phyloP scores from a whole-genome alignment of 2,329 filamentous ascomycete species.

The Hymenoscyphus repandus region DNA sequence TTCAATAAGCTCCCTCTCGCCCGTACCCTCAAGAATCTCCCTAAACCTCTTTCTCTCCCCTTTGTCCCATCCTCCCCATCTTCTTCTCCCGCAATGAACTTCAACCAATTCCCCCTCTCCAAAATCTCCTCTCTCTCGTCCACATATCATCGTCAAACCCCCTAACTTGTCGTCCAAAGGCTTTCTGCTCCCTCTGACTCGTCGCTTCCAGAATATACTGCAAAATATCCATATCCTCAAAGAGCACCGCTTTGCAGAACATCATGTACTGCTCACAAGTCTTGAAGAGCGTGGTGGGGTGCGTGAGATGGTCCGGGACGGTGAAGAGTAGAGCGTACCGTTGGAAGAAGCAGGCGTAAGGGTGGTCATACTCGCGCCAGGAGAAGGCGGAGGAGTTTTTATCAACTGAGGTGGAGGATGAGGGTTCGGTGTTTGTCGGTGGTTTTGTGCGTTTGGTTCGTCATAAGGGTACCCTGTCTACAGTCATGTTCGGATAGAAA shows the following conservation, averaged over 20 bases:
- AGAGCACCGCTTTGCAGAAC: conserved; percentile 47
- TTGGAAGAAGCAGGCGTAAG: conserved; percentile 48
- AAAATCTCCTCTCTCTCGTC: conserved; percentile 50
- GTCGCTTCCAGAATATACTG: conserved; percentile 43
- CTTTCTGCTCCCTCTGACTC: conserved; percentile 44
- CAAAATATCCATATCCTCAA: conserved; percentile 41
- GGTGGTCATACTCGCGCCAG: neutral
- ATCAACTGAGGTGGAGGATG: too few relatives aligned
- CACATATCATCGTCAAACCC: conserved; percentile 48
- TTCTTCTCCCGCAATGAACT: neutral
- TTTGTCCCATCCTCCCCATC: conserved; percentile 43
- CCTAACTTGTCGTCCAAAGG: conserved; percentile 49
- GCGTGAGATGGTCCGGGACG: conserved; percentile 24
- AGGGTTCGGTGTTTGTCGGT: too few relatives aligned
- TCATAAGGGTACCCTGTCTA: too few relatives aligned
- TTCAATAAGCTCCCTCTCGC: conserved; percentile 56
- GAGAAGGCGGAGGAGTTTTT: neutral
- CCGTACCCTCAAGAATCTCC: conserved; percentile 50
- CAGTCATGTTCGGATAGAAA: too few relatives aligned
- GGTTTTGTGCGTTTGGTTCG: too few relatives aligned
- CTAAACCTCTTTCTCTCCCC: conserved; percentile 38
- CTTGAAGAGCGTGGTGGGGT: conserved; percentile 35
- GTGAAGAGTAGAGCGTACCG: conserved; percentile 53
- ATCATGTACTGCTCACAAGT: conserved; percentile 56
- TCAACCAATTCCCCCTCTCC: neutral